phyloP scores from a whole-genome alignment of 345 rosid species.

The Citrus hindsii region DNA sequence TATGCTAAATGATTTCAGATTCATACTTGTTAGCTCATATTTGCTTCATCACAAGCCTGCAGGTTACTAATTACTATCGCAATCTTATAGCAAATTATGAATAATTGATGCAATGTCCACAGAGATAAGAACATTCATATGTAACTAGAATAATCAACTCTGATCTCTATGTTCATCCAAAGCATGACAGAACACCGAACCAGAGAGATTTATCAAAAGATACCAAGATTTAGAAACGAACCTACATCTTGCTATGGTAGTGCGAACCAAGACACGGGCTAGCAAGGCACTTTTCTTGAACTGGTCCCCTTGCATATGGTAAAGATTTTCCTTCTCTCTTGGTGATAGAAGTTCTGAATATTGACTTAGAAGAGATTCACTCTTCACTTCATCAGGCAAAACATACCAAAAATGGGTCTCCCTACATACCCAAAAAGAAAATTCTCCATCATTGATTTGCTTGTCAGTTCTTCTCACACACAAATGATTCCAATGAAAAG shows the following conservation, averaged over 20 bases:
- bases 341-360: slow-evolving; percentile 72
- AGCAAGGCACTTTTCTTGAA: slow-evolving; percentile 77
- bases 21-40: not conserved
- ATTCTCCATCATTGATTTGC: not conserved
- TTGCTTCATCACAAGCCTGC: not conserved
- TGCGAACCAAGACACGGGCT: slow-evolving; percentile 81
- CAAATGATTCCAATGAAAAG: not conserved
- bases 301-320: slow-evolving; percentile 46
- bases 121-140: not conserved
- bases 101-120: not conserved
- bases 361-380: slow-evolving; percentile 46
- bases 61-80: not conserved
- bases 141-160: not conserved
- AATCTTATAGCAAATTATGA: not conserved
- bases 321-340: slow-evolving; percentile 59
- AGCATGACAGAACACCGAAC: not conserved
- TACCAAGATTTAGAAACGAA: not conserved
- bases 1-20: not conserved
- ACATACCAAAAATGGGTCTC: slow-evolving; percentile 88
- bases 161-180: not conserved
- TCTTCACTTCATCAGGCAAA: slow-evolving; percentile 70
- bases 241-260: slow-evolving; percentile 92
- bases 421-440: slow-evolving; percentile 32
- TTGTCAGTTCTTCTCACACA: not conserved
- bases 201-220: not conserved